Evolutionary conservation across 495 filamentous ascomycete species (phyloP), one percentile per base, ranked within the genome.

Genomic region (Geopyxis carbonaria): DNA sequence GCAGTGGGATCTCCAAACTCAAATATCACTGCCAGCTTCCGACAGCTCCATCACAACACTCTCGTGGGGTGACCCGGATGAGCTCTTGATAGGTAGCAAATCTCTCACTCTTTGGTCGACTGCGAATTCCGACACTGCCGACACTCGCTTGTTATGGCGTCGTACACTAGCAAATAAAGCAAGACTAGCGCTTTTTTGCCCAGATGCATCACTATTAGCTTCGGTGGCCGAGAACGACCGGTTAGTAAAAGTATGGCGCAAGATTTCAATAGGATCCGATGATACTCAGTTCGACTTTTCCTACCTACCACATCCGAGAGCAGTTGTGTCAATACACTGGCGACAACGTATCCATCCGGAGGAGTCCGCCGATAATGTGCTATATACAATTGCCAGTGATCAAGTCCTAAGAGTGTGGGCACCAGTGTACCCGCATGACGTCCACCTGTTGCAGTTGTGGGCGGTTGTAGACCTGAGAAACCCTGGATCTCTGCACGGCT

Each of bases 321-420:
- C 76, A 0, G 72, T 99, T 21, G 92, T 80, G 6, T 72, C 68
- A 40, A 64, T 94, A 45, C 77, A 89, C 48, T 99, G 89, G 89
- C 72, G 84, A 22, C 65, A 67, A 37, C 78, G 81, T 2, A 69
- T 68, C 34, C 72, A 86, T 52, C 63, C 68, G 22, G 82, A 82
- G 19, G 80, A 92, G 52, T 76, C 72, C 4, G 70, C 78, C 28
- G 83, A 87, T 27, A 85, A 91, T 59, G 78, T 91, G 2, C 66
- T 99, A n/a, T 95, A 89, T 53, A 93, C 91, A 0, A 72, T 89
- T 41, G 91, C 84, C 51, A 70, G 68, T n/a, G 91, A 94, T 51
- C 74, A 76, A 30, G 68, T 78, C 37, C 58, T 95, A 36, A 69
- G 89, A 41, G 66, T 94, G 32, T 99, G 86, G 86, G 73, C 78